Conservation (phyloP, 23 red algal genomes). For the Rhodosorus marinus region DNA sequence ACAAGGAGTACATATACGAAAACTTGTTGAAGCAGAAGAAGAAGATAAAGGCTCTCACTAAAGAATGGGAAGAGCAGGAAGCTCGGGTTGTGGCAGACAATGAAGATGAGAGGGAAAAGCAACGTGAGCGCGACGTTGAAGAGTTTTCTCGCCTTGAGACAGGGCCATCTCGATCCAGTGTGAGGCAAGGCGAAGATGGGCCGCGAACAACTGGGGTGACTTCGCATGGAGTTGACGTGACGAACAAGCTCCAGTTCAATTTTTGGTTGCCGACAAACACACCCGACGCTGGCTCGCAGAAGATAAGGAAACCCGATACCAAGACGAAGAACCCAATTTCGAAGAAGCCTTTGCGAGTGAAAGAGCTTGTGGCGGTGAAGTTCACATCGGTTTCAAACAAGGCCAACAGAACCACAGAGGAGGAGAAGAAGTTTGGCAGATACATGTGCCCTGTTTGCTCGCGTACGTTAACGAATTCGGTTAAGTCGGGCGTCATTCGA, state of each 20-base stretch:
- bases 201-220: no score
- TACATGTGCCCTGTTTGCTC: conserved; percentile 49
- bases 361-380: conserved; percentile 18
- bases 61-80: not conserved
- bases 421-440: not conserved
- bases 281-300: not conserved
- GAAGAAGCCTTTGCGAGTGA: conserved; percentile 13
- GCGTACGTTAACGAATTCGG: conserved; percentile 28
- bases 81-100: not conserved
- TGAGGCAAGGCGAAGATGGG: not conserved
- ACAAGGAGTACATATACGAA: conserved; percentile 1
- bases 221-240: no score
- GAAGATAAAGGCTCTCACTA: not conserved
- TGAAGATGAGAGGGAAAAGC: not conserved
- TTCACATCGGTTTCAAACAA: conserved; percentile 11
- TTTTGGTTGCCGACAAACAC: conserved; percentile 23
- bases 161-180: not conserved
- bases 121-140: not conserved
- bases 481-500: conserved; percentile 18
- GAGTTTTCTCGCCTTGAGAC: not conserved
- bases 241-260: conserved; percentile 4
- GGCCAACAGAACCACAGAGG: not conserved
- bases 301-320: not conserved
- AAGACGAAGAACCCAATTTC: conserved; percentile 29
- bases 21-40: conserved; percentile 8